Evolutionary conservation across 192 early-diverging fungal genomes (phyloP), one percentile per base, ranked within the genome.

Genomic region (Coemansia guatemalensis): DNA sequence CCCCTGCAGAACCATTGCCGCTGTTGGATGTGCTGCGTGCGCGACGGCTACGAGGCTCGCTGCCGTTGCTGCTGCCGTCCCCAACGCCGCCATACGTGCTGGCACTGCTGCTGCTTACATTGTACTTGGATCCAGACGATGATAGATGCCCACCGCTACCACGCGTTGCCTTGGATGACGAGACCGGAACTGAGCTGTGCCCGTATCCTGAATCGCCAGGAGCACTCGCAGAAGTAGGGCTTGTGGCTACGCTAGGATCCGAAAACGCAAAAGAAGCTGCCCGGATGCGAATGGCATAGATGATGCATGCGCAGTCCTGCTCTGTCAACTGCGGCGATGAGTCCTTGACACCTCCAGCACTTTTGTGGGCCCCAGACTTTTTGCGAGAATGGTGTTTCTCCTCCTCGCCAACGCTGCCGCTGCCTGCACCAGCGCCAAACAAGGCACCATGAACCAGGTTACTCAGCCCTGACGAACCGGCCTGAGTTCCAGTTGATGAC

Each of bases 221-320:
- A 14, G 39, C 44, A 20, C 41, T 52, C 25, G 58, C 23, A 24
- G 17, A 44, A 4, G 29, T 44, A 14, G 25, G 33, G 50, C 47
- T 59, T 57, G 53, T 22, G 27, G 20, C 39, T 12, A 63, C 57
- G 51, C 58, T 74, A 0, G 78, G 78, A 22, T 81, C 78, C 26
- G 54, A 56, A 55, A 68, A 81, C 69, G 62, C 62, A 67, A 81
- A 81, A 23, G 78, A 81, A 5, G 78, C 78, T 4, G 72, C 72
- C 27, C 78, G 72, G 26, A 81, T 81, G 59, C 73, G 72, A 33
- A 81, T 71, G 5, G 72, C 78, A 33, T 81, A 81, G 49, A 63
- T 81, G 39, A 81, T 81, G 29, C 78, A 81, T 18, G 73, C 78
- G 23, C 78, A 81, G 62, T 81, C 78, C 53, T 81, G 78, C 73